phyloP scores from a whole-genome alignment of 371 early-diverging fungal species.

The Polyrhizophydium stewartii region DNA sequence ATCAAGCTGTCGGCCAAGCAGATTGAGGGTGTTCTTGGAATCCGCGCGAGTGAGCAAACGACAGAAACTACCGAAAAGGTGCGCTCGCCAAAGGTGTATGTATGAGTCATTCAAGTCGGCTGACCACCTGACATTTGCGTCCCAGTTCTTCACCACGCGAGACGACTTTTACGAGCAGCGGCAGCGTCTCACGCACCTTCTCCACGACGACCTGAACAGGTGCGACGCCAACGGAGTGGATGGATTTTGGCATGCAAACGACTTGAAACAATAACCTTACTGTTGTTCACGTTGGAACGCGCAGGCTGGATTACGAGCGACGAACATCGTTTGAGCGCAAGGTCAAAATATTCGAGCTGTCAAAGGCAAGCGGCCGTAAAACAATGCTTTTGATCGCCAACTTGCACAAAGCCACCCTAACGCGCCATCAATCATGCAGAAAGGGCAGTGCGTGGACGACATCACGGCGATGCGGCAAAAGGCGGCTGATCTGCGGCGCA shows the following conservation, averaged over 20 bases:
- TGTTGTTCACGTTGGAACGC: not conserved
- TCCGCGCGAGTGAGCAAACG: slow-evolving; percentile 19
- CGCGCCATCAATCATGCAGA: slow-evolving; percentile 3
- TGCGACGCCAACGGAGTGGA: too few relatives aligned
- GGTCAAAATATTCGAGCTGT: slow-evolving; percentile 24
- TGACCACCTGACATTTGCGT: not conserved
- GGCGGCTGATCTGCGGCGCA: slow-evolving; percentile 18
- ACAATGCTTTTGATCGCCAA: not conserved
- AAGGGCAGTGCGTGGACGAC: slow-evolving; percentile 29
- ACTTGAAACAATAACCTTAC: not conserved
- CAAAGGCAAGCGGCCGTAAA: slow-evolving; percentile 14
- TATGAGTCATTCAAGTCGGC: too few relatives aligned
- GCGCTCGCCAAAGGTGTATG: too few relatives aligned
- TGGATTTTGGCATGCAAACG: slow-evolving; percentile 5
- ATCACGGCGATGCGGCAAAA: slow-evolving; percentile 34
- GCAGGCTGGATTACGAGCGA: slow-evolving; percentile 34
- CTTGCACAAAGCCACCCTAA: not conserved
- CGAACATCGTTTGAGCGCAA: slow-evolving; percentile 29
- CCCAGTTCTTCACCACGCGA: slow-evolving; percentile 35
- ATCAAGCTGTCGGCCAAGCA: slow-evolving; percentile 22
- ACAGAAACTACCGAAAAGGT: slow-evolving; percentile 32
- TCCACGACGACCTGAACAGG: slow-evolving; percentile 36
- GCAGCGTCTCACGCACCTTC: slow-evolving; percentile 28
- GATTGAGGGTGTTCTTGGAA: slow-evolving; percentile 29
- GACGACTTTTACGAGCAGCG: slow-evolving; percentile 41